Evolutionary conservation across 1,284 basidiomycete genomes (phyloP).

Genomic region (Cryptococcus amylolentus): DNA sequence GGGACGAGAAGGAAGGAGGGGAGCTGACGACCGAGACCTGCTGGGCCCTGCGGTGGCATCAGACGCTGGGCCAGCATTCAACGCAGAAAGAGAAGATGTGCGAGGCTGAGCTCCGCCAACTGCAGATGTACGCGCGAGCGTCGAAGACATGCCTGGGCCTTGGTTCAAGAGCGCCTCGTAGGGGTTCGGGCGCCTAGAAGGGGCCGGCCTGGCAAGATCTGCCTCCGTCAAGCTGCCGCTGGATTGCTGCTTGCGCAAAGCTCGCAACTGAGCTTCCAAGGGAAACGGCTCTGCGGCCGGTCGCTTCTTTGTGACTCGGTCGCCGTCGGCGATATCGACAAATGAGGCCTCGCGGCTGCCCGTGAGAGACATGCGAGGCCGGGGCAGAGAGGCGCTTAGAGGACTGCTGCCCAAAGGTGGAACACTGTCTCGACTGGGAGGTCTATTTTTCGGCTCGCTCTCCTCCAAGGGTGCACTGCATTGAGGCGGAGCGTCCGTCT

Average conservation of each 20-base stretch:
- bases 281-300: too few relatives aligned
- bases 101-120: background rate
- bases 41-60: background rate
- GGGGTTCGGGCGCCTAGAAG: background rate
- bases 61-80: constrained; percentile 4
- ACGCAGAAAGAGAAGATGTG: constrained; percentile 2
- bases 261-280: too few relatives aligned
- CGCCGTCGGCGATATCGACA: background rate
- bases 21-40: background rate
- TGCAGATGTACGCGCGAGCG: constrained; percentile 8
- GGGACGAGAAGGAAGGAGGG: background rate
- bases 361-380: too few relatives aligned
- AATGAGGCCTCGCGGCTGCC: background rate
- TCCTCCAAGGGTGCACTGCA: constrained; percentile 24
- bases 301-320: too few relatives aligned
- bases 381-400: background rate
- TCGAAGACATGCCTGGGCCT: background rate
- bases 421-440: background rate
- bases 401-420: background rate
- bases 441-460: too few relatives aligned
- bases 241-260: too few relatives aligned
- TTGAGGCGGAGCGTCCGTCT: constrained; percentile 39
- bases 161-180: background rate
- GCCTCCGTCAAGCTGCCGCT: too few relatives aligned
- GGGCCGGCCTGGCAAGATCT: background rate